These are phyloP conservation scores for Pestalotiopsis sp. DNA, from an alignment of 2,329 filamentous ascomycete species.

Conservation along the genomic window DNA sequence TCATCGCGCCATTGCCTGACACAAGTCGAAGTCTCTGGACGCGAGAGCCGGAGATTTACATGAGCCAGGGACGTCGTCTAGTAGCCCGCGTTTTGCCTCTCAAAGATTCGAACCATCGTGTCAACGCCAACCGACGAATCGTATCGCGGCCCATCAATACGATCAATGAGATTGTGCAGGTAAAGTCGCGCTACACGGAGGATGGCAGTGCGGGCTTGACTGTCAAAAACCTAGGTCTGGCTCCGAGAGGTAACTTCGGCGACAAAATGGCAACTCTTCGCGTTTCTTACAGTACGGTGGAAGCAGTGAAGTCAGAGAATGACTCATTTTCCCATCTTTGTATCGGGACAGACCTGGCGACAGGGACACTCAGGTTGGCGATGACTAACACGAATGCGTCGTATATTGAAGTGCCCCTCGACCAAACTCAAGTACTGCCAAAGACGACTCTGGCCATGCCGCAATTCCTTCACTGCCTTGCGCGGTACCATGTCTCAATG, in stretches of 20 bases:
- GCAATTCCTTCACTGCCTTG: conserved; percentile 25
- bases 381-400: conserved; percentile 37
- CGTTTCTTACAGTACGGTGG: conserved; percentile 40
- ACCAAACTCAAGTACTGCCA: conserved; percentile 20
- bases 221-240: conserved; percentile 8
- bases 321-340: conserved; percentile 30
- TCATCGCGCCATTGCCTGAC: conserved; percentile 10
- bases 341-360: conserved; percentile 32
- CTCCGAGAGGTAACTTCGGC: neutral
- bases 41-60: conserved; percentile 40
- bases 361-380: conserved; percentile 28
- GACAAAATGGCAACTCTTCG: conserved; percentile 23
- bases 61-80: conserved; percentile 34
- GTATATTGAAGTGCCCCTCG: conserved; percentile 28
- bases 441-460: conserved; percentile 18
- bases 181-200: conserved; percentile 21
- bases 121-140: conserved; percentile 40
- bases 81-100: conserved; percentile 44
- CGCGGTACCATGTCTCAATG: conserved; percentile 22
- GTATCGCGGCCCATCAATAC: conserved; percentile 36
- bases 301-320: conserved; percentile 27
- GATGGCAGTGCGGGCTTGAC: conserved; percentile 26
- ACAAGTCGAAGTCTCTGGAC: conserved; percentile 26
- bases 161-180: conserved; percentile 31
- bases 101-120: conserved; percentile 38